phyloP scores from a whole-genome alignment of 148 eudicot genomes.

The Rhododendron griersonianum region DNA sequence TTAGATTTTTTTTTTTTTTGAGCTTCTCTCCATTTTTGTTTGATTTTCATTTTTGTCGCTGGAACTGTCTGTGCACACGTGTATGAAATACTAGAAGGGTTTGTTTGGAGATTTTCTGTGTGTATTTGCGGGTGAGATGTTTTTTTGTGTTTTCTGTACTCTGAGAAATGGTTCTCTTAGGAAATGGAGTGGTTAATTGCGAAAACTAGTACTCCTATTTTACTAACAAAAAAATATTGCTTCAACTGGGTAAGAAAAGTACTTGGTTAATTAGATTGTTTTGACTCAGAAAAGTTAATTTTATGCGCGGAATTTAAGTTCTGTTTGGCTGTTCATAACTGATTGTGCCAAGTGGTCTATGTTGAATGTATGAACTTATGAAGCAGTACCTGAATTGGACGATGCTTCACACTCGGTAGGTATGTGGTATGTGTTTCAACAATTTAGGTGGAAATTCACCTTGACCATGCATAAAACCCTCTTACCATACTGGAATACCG shows the following conservation, averaged over 20 bases:
- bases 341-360: background rate
- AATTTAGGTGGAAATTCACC: background rate
- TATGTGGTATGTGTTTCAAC: background rate
- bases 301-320: background rate
- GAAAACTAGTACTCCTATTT: background rate
- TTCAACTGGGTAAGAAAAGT: background rate
- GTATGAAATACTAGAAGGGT: background rate
- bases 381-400: background rate
- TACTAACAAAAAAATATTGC: background rate
- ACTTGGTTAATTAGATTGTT: background rate
- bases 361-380: background rate
- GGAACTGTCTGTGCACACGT: background rate
- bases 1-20: no score
- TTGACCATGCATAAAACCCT: background rate
- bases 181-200: background rate
- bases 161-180: background rate
- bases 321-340: background rate
- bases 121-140: no score
- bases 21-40: background rate
- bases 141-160: background rate
- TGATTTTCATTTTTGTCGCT: background rate
- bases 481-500: background rate
- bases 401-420: background rate
- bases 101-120: background rate
- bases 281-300: background rate